These are phyloP conservation scores for Aureobasidium sp. DNA, from an alignment of 2,329 filamentous ascomycete genomes.

Conservation along the genomic window DNA sequence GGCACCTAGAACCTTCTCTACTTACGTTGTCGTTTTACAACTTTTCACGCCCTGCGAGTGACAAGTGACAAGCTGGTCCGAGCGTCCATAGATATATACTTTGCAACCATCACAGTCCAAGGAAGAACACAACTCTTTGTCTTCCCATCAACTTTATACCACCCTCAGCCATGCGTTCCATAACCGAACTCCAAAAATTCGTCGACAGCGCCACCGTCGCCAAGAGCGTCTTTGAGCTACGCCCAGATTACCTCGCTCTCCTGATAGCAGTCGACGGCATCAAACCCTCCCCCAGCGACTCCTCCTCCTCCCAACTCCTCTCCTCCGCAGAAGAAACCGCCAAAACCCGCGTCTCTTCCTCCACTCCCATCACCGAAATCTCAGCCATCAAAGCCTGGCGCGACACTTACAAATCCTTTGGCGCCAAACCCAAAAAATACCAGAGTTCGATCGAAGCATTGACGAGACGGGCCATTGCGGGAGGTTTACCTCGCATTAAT, in stretches of 20 bases:
- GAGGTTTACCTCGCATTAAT: slow-evolving; percentile 33
- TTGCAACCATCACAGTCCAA: not conserved
- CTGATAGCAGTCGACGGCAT: slow-evolving; percentile 31
- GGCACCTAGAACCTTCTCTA: not conserved
- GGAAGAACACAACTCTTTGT: not conserved
- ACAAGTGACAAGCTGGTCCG: not conserved
- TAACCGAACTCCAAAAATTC: not conserved
- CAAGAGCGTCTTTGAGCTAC: slow-evolving; percentile 25
- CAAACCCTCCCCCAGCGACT: slow-evolving; percentile 29
- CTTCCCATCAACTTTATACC: not conserved
- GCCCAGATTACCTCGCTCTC: slow-evolving; percentile 34
- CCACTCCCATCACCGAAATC: slow-evolving; percentile 26
- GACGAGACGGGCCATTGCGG: slow-evolving; percentile 25
- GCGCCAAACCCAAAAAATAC: slow-evolving; percentile 33
- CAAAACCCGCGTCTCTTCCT: slow-evolving; percentile 8
- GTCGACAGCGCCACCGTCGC: not conserved
- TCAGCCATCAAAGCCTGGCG: slow-evolving; percentile 35
- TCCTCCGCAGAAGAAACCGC: slow-evolving; percentile 25
- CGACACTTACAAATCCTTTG: slow-evolving; percentile 34
- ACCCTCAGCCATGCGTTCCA: not conserved
- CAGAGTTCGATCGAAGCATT: slow-evolving; percentile 34
- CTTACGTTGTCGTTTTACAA: not conserved
- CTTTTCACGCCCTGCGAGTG: not conserved
- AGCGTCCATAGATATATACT: not conserved
- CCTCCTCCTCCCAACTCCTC: slow-evolving; percentile 27